A percentile compares a stretch with the other conserved stretches of the same genome.
Evolutionary conservation across 176 grass and related monocot species (phyloP).

Genomic region (Carex parvula): DNA sequence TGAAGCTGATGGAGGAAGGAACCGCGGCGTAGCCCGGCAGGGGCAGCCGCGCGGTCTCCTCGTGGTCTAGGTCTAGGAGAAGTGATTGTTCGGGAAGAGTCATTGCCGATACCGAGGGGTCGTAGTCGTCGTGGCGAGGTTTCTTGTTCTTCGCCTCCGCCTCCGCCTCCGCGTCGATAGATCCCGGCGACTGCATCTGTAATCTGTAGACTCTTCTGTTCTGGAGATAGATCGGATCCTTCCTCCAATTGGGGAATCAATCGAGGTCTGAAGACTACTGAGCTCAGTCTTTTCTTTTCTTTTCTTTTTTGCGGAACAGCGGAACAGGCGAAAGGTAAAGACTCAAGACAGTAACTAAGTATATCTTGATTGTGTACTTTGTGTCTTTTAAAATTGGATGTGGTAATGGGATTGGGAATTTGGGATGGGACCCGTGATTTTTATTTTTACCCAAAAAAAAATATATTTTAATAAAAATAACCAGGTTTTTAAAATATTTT

Average conservation of each 20-base stretch:
- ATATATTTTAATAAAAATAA: too few relatives aligned
- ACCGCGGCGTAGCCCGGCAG: slow-evolving; percentile 65
- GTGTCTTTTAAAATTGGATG: too few relatives aligned
- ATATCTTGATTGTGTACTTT: too few relatives aligned
- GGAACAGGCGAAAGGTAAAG: too few relatives aligned
- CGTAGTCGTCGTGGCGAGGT: slow-evolving; percentile 45
- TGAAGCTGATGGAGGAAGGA: slow-evolving; percentile 75
- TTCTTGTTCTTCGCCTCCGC: slow-evolving; percentile 59
- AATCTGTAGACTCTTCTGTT: too few relatives aligned
- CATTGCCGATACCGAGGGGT: slow-evolving; percentile 69
- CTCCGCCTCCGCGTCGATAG: slow-evolving; percentile 2
- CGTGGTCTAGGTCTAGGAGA: slow-evolving; percentile 40
- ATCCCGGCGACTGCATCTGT: slow-evolving; percentile 73
- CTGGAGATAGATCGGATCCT: not conserved
- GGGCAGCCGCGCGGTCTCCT: slow-evolving; percentile 88
- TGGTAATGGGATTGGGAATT: too few relatives aligned
- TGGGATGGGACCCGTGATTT: too few relatives aligned
- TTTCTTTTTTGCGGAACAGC: not conserved
- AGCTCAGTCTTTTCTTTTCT: not conserved
- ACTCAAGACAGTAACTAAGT: too few relatives aligned
- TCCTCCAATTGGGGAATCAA: not conserved
- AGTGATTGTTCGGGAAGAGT: slow-evolving; percentile 45
- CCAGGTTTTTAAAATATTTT: too few relatives aligned
- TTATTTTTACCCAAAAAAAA: too few relatives aligned
- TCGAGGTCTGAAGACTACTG: not conserved